Evolutionary conservation across 2,329 filamentous ascomycete species (phyloP).

Genomic region (Hawksworthiomyces lignivorus): DNA sequence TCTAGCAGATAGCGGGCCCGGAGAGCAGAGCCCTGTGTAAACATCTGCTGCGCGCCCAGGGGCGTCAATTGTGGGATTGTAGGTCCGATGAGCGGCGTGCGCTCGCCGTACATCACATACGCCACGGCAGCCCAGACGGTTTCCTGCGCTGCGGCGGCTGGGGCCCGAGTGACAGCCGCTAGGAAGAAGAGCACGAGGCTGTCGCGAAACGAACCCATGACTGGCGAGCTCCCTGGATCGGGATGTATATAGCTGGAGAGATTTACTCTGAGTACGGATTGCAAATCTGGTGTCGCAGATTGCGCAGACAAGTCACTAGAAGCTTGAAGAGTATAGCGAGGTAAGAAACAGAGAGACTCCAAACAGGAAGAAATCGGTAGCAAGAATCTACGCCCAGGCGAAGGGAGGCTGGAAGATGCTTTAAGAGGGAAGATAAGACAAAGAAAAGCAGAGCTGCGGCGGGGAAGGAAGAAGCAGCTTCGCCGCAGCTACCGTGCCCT

Average conservation of each 20-base stretch:
- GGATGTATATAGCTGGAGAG: background rate
- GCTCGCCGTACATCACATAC: constrained; percentile 47
- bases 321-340: no score
- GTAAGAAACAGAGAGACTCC: background rate
- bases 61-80: constrained; percentile 37
- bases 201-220: background rate
- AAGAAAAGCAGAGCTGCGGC: background rate
- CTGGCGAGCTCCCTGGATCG: background rate
- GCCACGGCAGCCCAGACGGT: constrained; percentile 43
- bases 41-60: constrained; percentile 45
- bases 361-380: background rate
- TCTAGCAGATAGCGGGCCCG: constrained; percentile 39
- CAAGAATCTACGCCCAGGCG: background rate
- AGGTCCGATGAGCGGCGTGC: constrained; percentile 32
- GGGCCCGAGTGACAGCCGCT: background rate
- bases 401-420: no score
- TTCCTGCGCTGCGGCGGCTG: constrained; percentile 16
- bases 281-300: no score
- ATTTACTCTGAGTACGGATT: no score
- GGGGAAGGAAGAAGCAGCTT: background rate
- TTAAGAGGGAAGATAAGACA: background rate
- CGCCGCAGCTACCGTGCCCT: no score
- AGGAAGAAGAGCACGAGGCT: constrained; percentile 1
- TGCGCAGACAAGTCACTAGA: no score
- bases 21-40: constrained; percentile 39